Base-by-base conservation (phyloP, 2,329 filamentous ascomycete species). In the Phaeosphaeria sp. region DNA sequence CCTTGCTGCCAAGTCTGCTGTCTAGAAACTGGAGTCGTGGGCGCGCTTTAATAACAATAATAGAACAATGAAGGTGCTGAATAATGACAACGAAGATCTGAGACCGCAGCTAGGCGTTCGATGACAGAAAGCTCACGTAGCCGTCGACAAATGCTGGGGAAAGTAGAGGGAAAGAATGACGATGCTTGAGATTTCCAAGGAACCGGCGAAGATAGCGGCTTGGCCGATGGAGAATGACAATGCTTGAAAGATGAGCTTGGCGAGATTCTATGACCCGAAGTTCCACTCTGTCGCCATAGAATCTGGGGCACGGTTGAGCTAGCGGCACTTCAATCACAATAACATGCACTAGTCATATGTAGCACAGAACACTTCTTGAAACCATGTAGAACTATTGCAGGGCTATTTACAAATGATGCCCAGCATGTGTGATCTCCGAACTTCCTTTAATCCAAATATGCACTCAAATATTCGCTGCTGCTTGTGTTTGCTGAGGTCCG, bases 401-500 rank as follows among this genome's bases (percentile, higher is more conserved):
- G 66, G 61, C 64, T 74, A 74, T 74, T 57, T 73, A 74, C 71
- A 74, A 66, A 55, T 57, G 59, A 51, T 58, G 50, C 56, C 57
- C 56, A 55, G 66, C 59, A 63, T 57, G 49, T 47, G 54, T 60
- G 43, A 20, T 52, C 27, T 40, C 57, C 55, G 56, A 51, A 60
- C 3, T 6, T 18, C 6, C 17, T 11, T 43, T 43, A 21, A 43
- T 18, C 20, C n/a, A 43, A 56, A 59, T 36, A 36, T 36, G 30
- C 56, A 57, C 51, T 57, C 53, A 71, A 53, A 71, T 57, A 56
- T 66, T 68, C 45, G 68, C 68, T 52, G 65, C 66, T 53, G 68
- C 64, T 30, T 67, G 62, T 39, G 59, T 67, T 63, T 39, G 59
- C 56, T 47, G 65, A 62, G 74, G 72, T 21, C 80, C 80, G 57